Evolutionary conservation across 139 green algal genomes (phyloP).

Genomic region (Edaphochlamys debaryana): DNA sequence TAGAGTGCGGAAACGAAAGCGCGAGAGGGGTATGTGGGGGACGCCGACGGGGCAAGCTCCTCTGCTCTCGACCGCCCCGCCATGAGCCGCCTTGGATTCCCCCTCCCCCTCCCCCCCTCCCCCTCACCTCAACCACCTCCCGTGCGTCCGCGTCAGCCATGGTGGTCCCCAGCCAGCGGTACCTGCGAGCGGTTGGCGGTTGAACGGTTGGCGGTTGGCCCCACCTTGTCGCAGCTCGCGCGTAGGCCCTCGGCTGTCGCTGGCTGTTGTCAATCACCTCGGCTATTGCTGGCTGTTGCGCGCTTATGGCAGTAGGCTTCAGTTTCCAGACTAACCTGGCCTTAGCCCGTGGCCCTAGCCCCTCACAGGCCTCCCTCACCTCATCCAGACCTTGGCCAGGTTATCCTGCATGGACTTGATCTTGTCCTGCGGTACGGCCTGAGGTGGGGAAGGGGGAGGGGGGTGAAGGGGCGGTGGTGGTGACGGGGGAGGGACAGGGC

Average conservation of each 20-base stretch:
- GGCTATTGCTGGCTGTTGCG: background rate
- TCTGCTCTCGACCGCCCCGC: too few relatives aligned
- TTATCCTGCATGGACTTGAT: constrained; percentile 58
- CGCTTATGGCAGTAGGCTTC: too few relatives aligned
- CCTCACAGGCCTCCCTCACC: background rate
- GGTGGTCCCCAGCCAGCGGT: constrained; percentile 17
- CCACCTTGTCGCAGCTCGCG: too few relatives aligned
- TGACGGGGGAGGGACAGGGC: background rate
- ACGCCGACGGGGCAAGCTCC: too few relatives aligned
- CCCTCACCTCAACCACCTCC: background rate
- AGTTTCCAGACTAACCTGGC: background rate
- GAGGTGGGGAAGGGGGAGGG: background rate
- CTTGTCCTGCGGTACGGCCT: constrained; percentile 27
- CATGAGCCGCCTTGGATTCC: too few relatives aligned
- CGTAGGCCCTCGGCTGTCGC: background rate
- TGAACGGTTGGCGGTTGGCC: background rate
- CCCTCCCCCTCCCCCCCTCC: too few relatives aligned
- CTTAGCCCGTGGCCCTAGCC: background rate
- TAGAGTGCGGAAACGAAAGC: too few relatives aligned
- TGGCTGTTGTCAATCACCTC: background rate
- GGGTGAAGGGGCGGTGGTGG: background rate
- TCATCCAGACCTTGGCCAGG: constrained; percentile 48
- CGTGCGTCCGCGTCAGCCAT: background rate
- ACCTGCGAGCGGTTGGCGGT: background rate
- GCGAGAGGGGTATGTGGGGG: too few relatives aligned